Percentiles rank a stretch among this genome's conserved stretches.
These are phyloP conservation scores for Striga asiatica DNA, from an alignment of 257 asterid species.

Conservation along the genomic window DNA sequence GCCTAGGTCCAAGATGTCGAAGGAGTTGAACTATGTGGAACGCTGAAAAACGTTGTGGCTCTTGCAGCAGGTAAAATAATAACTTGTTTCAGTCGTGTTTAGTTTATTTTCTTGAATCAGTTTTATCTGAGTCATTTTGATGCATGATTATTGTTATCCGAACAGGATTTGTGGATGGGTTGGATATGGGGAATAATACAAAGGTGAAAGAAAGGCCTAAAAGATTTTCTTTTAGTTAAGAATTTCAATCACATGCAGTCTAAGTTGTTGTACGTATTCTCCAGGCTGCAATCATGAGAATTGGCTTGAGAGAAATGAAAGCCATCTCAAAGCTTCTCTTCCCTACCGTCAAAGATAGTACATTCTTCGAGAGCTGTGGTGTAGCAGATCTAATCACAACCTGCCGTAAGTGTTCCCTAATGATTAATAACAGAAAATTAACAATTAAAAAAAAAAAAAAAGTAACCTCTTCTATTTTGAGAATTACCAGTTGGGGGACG, in stretches of 20 bases:
- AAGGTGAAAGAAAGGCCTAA: constrained; percentile 35
- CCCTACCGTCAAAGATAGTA: constrained; percentile 71
- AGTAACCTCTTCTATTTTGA: background rate
- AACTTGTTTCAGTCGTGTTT: background rate
- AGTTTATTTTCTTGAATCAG: background rate
- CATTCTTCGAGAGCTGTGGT: constrained; percentile 87
- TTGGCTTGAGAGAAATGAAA: constrained; percentile 78
- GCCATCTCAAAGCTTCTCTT: constrained; percentile 71
- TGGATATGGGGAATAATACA: constrained; percentile 59
- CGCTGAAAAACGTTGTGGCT: constrained; percentile 75
- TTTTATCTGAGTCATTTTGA: background rate
- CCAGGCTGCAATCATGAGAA: constrained; percentile 87
- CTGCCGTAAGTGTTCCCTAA: constrained; percentile 48
- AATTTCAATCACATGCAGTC: background rate
- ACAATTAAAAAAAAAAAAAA: background rate
- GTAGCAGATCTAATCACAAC: constrained; percentile 79
- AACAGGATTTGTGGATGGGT: constrained; percentile 35
- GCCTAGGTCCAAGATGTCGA: constrained; percentile 76
- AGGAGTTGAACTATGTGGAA: constrained; percentile 84
- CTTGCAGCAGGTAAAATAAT: constrained; percentile 43
- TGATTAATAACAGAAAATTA: background rate
- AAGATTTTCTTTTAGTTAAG: background rate
- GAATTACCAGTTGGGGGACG: constrained; percentile 65
- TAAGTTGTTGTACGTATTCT: background rate
- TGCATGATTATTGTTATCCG: background rate